A percentile compares a stretch with the other conserved stretches of the same genome.
These are phyloP conservation scores for Aspergillus sp. DNA, from an alignment of 2,329 filamentous ascomycete genomes.

Conservation along the genomic window DNA sequence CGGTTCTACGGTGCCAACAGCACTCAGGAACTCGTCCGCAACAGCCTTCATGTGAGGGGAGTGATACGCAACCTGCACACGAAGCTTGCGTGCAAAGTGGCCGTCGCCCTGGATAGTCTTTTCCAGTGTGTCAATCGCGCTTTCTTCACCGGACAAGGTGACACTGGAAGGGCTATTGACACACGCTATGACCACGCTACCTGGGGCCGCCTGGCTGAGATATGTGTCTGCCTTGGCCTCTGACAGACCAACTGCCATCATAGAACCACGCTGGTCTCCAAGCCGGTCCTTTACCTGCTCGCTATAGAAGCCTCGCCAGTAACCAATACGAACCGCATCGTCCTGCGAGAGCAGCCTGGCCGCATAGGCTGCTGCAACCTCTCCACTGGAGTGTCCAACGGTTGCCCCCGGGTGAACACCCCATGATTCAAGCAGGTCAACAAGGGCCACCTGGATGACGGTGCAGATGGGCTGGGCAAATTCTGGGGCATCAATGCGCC, in stretches of 20 bases:
- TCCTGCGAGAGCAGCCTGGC: too few species aligned
- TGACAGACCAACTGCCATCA: not conserved
- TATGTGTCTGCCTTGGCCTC: not conserved
- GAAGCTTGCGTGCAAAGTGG: not conserved
- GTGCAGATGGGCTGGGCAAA: too few species aligned
- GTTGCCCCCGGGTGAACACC: too few species aligned
- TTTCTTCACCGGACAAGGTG: not conserved
- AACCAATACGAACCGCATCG: too few species aligned
- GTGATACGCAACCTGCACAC: not conserved
- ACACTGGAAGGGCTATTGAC: not conserved
- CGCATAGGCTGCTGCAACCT: too few species aligned
- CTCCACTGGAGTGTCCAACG: too few species aligned
- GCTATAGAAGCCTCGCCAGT: too few species aligned
- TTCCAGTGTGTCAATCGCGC: not conserved
- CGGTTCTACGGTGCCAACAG: not conserved
- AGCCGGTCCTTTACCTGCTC: too few species aligned
- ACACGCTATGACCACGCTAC: not conserved
- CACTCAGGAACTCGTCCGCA: not conserved
- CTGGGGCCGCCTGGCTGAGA: not conserved
- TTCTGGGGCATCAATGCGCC: too few species aligned
- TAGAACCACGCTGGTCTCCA: too few species aligned
- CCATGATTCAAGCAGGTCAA: too few species aligned
- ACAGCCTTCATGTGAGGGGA: not conserved
- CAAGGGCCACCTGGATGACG: too few species aligned
- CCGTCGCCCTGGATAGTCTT: not conserved